Evolutionary conservation across 805 yeast genomes (phyloP).

Genomic region (Priceomyces medius): DNA sequence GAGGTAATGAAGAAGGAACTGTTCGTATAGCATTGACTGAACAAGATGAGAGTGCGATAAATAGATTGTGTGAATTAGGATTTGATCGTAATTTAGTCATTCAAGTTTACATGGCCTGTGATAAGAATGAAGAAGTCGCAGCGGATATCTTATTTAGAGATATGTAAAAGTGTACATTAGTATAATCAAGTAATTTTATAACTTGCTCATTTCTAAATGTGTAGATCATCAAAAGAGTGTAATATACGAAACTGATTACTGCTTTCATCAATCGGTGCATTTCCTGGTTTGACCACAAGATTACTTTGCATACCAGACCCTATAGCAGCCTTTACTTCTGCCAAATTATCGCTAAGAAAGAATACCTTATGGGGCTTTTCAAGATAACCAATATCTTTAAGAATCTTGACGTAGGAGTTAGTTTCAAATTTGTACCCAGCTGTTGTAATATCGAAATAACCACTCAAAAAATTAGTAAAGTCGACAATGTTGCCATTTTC

Average conservation of each 20-base stretch:
- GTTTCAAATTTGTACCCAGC: constrained; percentile 68
- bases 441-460: constrained; percentile 83
- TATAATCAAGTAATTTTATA: constrained; percentile 2
- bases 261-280: constrained; percentile 46
- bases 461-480: constrained; percentile 53
- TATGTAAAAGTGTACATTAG: constrained; percentile 24
- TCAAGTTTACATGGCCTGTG: constrained; percentile 96
- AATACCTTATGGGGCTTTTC: constrained; percentile 37
- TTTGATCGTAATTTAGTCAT: constrained; percentile 84
- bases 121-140: constrained; percentile 93
- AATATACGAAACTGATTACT: constrained; percentile 29
- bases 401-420: constrained; percentile 59
- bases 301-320: constrained; percentile 58
- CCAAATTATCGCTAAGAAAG: constrained; percentile 78
- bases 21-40: constrained; percentile 65
- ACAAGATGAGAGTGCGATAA: constrained; percentile 87
- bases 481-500: constrained; percentile 38
- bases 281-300: constrained; percentile 75
- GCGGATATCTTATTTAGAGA: constrained; percentile 81
- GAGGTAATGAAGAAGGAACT: constrained; percentile 31
- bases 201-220: constrained; percentile 1
- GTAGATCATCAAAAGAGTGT: constrained; percentile 12
- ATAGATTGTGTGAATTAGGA: constrained; percentile 87
- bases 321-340: constrained; percentile 75
- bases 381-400: constrained; percentile 37